Evolutionary conservation across 2,329 filamentous ascomycete species (phyloP), one percentile per base, ranked within the genome.

Genomic region (Phyllosticta citriasiana): DNA sequence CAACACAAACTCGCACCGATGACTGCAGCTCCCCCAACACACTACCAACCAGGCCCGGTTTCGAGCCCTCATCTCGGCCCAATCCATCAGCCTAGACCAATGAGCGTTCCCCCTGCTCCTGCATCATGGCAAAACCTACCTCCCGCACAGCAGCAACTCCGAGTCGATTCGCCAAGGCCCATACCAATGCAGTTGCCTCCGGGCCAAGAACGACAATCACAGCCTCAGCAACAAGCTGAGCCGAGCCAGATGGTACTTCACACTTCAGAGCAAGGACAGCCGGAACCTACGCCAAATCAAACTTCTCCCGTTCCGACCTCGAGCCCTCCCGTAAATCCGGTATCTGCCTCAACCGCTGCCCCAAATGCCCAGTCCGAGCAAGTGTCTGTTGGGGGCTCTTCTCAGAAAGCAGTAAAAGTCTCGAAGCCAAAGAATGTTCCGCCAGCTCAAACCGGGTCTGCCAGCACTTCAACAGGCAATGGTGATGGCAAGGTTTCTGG

Each of bases 391-490:
- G 10, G 27, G 3, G 57, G 53, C 16, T 57, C 54, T 52, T 55
- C 58, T 4, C 50, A 59, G 14, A 67, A 64, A 47, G 47, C 30
- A 9, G 14, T 66, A 1, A 68, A 64, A 47, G 47, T 64, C 12
- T 51, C 69, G 0, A 72, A 70, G 53, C 30, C 67, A n/a, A 69
- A 67, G 62, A 69, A 67, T 3, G 65, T 75, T 22, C 65, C 70
- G 6, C 67, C 71, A 57, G 74, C 72, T 22, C 68, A 75, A 27
- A 75, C 73, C 4, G 74, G 73, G 73, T 72, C 72, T 33, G 71
- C 69, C 40, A 69, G 65, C 30, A 24, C 40, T 10, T 12, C 53
- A 1, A 55, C 25, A 25, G 72, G 72, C 59, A 66, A 67, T 3
- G 70, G 70, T 66, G 72, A 71, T 47, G 72, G 73, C n/a, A 57